Percentiles rank a stretch among this genome's conserved stretches.
Conservation (phyloP, 352 stramenopile species). For the Pythium volutum region DNA sequence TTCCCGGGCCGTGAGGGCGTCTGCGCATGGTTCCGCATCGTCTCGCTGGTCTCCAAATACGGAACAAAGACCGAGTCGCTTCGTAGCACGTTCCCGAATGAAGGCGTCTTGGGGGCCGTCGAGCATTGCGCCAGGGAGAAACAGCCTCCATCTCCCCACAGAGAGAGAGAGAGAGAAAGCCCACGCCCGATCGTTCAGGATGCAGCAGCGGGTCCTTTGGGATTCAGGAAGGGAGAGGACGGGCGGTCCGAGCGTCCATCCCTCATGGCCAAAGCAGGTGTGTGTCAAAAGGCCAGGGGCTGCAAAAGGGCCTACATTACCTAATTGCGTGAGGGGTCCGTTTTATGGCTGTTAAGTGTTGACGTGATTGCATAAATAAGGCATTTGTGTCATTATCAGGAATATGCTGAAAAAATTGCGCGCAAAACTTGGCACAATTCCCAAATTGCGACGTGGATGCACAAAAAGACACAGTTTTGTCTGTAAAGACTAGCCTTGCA, state of each 20-base stretch:
- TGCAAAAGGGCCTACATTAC: background rate
- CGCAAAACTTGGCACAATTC: background rate
- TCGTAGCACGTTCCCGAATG: background rate
- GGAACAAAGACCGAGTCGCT: background rate
- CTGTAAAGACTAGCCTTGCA: too few species aligned
- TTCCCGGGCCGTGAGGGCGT: constrained; percentile 2
- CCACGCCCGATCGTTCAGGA: background rate
- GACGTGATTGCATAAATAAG: background rate
- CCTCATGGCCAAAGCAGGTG: background rate
- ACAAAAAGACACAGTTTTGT: too few species aligned
- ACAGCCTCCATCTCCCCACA: background rate
- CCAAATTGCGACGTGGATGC: too few species aligned
- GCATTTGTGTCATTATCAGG: background rate
- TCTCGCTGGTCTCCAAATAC: background rate
- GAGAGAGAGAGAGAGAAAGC: background rate
- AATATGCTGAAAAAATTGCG: background rate
- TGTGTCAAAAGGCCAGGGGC: background rate
- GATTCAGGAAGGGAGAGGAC: background rate
- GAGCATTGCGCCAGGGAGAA: background rate
- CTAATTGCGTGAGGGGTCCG: background rate
- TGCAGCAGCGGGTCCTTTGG: background rate
- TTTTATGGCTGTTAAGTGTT: background rate
- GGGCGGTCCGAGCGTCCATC: too few species aligned
- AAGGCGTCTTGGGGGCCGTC: background rate
- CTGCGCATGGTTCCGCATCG: background rate